Base-by-base conservation (phyloP, 2,329 filamentous ascomycete genomes). In the Alternaria conjuncta region DNA sequence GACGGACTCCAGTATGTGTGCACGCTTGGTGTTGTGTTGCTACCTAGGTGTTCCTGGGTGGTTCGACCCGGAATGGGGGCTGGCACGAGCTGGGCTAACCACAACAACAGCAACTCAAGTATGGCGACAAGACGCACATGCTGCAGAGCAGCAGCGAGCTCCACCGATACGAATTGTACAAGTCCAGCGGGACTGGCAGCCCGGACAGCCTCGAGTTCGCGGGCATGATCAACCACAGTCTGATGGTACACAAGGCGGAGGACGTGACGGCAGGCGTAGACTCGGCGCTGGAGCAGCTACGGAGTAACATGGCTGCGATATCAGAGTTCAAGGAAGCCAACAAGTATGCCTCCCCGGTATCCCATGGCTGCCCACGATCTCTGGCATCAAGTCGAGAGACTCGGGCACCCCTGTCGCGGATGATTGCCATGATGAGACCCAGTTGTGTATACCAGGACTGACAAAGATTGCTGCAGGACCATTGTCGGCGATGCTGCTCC, bases 311-410 rank as follows among this genome's bases (percentile, higher is more conserved):
- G 75, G 88, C 84, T 64, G 85, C 86, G 21, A 84, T 87, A 55
- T 83, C 88, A 72, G 83, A 88, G 72, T 84, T 87, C 67, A 89
- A 88, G 78, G 84, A 88, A 76, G 87, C 87, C 41, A 88, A 87
- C 75, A 86, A 86, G 81, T 83, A 78, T 74, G 80, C 76, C 69
- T 75, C 71, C 71, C 74, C 63, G 71, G 72, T 74, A 49, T 69
- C 68, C 67, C 64, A 59, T 71, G 69, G 69, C 67, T 71, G 67
- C 61, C 67, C 68, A 36, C 36, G 26, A 55, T 65, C 63, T 66
- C 61, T 72, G 64, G 56, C 61, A 63, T 71, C 64, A 45, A 62
- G 65, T 66, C 61, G 57, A 60, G 41, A 63, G 46, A 66, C 65
- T 62, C 59, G 47, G 61, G 49, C 66, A 67, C 55, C 63, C 56